Conservation (phyloP, 169 alveolate species). For the Plasmodium knowlesi region DNA sequence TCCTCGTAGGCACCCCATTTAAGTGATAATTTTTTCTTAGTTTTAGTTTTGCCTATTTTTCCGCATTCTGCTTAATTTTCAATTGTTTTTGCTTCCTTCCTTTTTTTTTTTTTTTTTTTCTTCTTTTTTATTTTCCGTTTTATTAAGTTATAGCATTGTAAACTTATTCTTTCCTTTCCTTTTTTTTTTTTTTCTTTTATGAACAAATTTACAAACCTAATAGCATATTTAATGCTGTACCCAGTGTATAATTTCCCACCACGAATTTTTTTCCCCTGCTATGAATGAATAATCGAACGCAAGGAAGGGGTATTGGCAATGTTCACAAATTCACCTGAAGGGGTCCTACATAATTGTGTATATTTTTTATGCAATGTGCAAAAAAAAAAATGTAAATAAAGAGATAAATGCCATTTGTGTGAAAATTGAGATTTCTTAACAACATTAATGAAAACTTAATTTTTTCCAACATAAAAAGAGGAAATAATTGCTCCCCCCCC, state of each 20-base stretch:
- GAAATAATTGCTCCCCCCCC: not conserved
- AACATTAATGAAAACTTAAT: constrained; percentile 13
- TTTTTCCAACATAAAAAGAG: not conserved
- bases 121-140: too few species aligned
- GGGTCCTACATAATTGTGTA: not conserved
- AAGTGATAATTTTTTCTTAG: not conserved
- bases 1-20: not conserved
- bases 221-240: not conserved
- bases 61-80: not conserved
- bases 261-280: not conserved
- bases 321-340: not conserved
- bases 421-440: constrained; percentile 20
- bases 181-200: not conserved
- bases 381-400: not conserved
- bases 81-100: not conserved
- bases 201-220: not conserved
- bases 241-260: not conserved
- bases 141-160: not conserved
- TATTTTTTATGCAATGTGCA: not conserved
- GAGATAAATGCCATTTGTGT: constrained; percentile 8
- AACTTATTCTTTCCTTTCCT: not conserved
- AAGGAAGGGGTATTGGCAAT: not conserved
- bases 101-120: not conserved
- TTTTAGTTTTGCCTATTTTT: not conserved
- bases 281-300: not conserved